Evolutionary conservation across 768 basidiomycete species (phyloP).

Genomic region (Suillus hirtellus): DNA sequence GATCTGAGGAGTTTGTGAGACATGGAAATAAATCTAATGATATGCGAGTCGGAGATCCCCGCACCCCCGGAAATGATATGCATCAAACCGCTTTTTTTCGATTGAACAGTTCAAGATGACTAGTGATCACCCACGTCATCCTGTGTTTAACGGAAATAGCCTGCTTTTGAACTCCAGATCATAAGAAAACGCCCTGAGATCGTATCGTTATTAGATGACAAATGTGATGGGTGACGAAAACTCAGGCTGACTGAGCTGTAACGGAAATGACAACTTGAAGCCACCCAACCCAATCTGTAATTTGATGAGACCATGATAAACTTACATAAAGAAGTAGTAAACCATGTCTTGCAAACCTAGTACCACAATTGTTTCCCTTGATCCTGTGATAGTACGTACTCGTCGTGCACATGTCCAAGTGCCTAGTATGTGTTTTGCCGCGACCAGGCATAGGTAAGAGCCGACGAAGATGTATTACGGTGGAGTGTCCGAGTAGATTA

Average conservation of each 20-base stretch:
- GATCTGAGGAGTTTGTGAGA: background rate
- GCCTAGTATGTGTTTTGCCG: background rate
- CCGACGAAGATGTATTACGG: background rate
- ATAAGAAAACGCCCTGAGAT: background rate
- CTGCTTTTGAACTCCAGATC: background rate
- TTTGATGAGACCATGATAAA: background rate
- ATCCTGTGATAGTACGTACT: background rate
- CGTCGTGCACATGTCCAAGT: background rate
- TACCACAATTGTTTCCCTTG: background rate
- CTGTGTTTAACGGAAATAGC: background rate
- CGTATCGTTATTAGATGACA: background rate
- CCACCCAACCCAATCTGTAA: background rate
- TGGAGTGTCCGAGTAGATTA: background rate
- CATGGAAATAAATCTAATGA: background rate
- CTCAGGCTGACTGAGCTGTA: background rate
- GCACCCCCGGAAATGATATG: background rate
- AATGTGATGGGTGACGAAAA: background rate
- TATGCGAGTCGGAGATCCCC: background rate
- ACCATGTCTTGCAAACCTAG: background rate
- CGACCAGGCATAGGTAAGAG: background rate
- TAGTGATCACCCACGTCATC: background rate
- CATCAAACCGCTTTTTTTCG: background rate
- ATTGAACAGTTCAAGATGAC: background rate
- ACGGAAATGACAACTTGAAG: background rate
- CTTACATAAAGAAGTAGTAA: background rate